Percentiles rank a stretch among this genome's conserved stretches.
Conservation (phyloP, 805 yeast genomes). For the Wickerhamia fluorescens region DNA sequence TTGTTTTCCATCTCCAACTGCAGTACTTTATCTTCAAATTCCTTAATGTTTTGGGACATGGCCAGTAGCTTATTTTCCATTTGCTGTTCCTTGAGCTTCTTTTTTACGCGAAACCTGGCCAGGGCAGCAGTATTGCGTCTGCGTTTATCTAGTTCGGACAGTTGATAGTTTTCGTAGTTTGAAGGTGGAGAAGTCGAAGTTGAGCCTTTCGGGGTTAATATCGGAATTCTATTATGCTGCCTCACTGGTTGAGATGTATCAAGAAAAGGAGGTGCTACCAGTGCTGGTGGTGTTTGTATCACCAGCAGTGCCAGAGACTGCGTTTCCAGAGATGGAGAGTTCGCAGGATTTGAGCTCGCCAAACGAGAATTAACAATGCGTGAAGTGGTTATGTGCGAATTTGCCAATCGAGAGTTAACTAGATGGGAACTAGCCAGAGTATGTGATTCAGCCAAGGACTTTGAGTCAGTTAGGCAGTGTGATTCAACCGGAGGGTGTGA, state of each 20-base stretch:
- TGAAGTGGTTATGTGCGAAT: conserved; percentile 7
- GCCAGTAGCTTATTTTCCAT: conserved; percentile 43
- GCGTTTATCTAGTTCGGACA: conserved; percentile 40
- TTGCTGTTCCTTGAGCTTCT: conserved; percentile 52
- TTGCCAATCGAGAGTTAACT: too few species aligned
- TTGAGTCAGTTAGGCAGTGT: neutral
- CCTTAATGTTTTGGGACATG: conserved; percentile 39
- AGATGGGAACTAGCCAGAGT: conserved; percentile 2
- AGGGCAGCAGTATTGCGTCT: conserved; percentile 59
- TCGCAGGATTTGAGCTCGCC: too few species aligned
- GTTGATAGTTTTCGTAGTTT: conserved; percentile 2
- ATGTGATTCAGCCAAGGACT: neutral
- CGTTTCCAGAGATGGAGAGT: too few species aligned
- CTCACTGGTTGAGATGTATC: conserved; percentile 1
- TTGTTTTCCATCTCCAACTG: conserved; percentile 58
- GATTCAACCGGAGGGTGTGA: too few species aligned
- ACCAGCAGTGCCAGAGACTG: neutral
- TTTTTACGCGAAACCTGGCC: conserved; percentile 57
- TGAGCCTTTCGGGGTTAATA: conserved; percentile 1
- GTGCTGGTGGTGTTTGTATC: neutral
- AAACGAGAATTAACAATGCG: conserved; percentile 3
- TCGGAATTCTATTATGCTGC: conserved; percentile 1
- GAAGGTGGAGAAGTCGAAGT: conserved; percentile 1
- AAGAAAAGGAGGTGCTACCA: neutral
- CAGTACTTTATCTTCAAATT: conserved; percentile 40